phyloP scores from a whole-genome alignment of 164 flowering plant genomes.

The Tetrastigma voinierianum region DNA sequence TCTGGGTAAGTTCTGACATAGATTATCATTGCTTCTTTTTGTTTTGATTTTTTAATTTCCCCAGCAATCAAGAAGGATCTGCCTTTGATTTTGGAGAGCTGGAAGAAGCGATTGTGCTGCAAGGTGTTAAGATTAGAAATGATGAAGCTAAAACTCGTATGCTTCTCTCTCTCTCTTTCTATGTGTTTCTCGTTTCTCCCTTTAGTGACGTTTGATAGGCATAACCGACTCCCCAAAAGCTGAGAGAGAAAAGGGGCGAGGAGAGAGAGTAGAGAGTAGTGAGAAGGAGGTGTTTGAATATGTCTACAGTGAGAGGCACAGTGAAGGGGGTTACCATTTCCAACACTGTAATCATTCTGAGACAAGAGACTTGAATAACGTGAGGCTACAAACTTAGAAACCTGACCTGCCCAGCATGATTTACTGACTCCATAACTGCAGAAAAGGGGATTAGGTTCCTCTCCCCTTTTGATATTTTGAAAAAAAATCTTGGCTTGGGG shows the following conservation, averaged over 20 bases:
- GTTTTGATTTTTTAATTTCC: slow-evolving; percentile 3
- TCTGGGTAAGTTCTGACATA: slow-evolving; percentile 9
- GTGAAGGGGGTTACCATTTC: slow-evolving; percentile 47
- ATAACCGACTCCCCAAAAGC: slow-evolving; percentile 31
- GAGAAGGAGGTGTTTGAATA: slow-evolving; percentile 38
- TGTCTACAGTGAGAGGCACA: slow-evolving; percentile 21
- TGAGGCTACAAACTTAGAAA: slow-evolving; percentile 64
- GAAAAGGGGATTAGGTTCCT: slow-evolving; percentile 33
- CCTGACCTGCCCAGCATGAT: slow-evolving; percentile 31
- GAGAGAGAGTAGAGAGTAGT: not conserved
- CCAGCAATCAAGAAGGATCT: slow-evolving; percentile 76
- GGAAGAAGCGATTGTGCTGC: slow-evolving; percentile 83
- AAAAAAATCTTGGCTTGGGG: slow-evolving; percentile 17
- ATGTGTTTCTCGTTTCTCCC: not conserved
- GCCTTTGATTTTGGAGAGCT: slow-evolving; percentile 91
- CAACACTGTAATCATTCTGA: slow-evolving; percentile 58
- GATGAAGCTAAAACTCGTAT: slow-evolving; percentile 77
- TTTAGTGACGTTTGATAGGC: slow-evolving; percentile 46
- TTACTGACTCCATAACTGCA: slow-evolving; percentile 57
- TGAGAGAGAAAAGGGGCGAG: slow-evolving; percentile 29
- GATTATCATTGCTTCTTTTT: slow-evolving; percentile 5
- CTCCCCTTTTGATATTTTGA: slow-evolving; percentile 15
- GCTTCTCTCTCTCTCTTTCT: slow-evolving; percentile 19
- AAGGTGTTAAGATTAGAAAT: slow-evolving; percentile 59
- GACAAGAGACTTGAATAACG: slow-evolving; percentile 49